phyloP scores from a whole-genome alignment of 805 yeast species.

The Ogataea neopini region DNA sequence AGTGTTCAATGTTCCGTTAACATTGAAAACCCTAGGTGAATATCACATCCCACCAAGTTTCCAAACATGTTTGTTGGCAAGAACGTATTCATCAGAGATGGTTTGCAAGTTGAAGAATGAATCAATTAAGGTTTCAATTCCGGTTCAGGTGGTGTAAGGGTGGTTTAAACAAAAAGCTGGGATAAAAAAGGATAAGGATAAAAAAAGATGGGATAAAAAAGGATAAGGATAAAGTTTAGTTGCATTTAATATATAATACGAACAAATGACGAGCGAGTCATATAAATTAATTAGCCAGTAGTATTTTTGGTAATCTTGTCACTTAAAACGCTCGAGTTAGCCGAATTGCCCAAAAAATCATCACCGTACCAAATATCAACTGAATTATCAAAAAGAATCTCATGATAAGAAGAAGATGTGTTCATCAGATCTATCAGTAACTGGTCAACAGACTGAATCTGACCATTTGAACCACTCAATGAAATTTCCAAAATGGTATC shows the following conservation, averaged over 20 bases:
- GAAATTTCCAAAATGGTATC: constrained; percentile 48
- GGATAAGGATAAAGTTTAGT: too few relatives aligned
- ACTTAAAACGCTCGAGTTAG: background rate
- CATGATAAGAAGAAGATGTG: constrained; percentile 45
- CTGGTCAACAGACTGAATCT: constrained; percentile 40
- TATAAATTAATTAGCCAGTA: too few relatives aligned
- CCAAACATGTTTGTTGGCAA: background rate
- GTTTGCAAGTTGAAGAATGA: background rate
- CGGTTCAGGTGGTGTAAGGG: background rate
- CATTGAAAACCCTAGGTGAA: background rate
- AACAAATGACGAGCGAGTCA: too few relatives aligned
- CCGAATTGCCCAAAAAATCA: constrained; percentile 19
- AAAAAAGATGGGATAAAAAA: too few relatives aligned
- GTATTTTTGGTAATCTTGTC: background rate
- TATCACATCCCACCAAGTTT: background rate
- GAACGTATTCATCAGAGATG: background rate
- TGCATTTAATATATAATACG: too few relatives aligned
- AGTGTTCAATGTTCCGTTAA: background rate
- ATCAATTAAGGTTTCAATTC: background rate
- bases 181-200: too few relatives aligned
- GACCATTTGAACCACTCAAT: constrained; percentile 36
- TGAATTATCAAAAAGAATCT: constrained; percentile 46
- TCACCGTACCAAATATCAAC: constrained; percentile 48
- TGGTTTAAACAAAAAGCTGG: too few relatives aligned
- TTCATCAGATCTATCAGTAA: constrained; percentile 43